Evolutionary conservation across 2,329 filamentous ascomycete genomes (phyloP), one percentile per base, ranked within the genome.

Genomic region (Botrytis byssoidea): DNA sequence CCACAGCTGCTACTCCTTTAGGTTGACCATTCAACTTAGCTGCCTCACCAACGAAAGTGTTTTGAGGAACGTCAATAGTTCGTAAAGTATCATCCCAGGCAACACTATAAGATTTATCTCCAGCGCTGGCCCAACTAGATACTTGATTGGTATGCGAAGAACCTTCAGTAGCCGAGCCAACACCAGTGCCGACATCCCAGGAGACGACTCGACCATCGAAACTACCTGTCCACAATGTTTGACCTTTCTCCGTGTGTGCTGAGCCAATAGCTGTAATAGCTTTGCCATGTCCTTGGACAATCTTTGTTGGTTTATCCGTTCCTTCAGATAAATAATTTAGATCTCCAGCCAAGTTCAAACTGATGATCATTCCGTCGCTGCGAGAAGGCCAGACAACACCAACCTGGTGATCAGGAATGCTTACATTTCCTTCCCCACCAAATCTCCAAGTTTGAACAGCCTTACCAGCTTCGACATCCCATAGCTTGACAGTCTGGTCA

Each of bases 41-140:
- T 1, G 89, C 85, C 68, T 87, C 86, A 72, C 92, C 93, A 9
- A 91, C 87, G 82, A 97, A 98, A 0, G 91, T 93, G 79, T 90
- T 91, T 70, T 91, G 89, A 0, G 90, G 87, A 74, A 92, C 87
- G 77, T 97, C 94, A 51, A 97, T 87, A 61, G 89, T 91, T 75
- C 94, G 91, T 51, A 98, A 86, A 1, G 91, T 94, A 82, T 99
- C 96, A 81, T 99, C 96, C 96, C 95, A 99, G 76, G 91, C 95
- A 71, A 95, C 92, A 79, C 91, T 95, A 84, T 93, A 95, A n/a
- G 94, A 89, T 77, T 90, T 88, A 48, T 90, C 88, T 3, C 85
- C 81, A 12, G 85, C 85, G 0, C 89, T 84, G 4, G 91, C 85
- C 76, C 99, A 91, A 69, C 93, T 92, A 5, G 91, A 89, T 70